Evolutionary conservation across 164 flowering plant species (phyloP).

Genomic region (Macadamia integrifolia): DNA sequence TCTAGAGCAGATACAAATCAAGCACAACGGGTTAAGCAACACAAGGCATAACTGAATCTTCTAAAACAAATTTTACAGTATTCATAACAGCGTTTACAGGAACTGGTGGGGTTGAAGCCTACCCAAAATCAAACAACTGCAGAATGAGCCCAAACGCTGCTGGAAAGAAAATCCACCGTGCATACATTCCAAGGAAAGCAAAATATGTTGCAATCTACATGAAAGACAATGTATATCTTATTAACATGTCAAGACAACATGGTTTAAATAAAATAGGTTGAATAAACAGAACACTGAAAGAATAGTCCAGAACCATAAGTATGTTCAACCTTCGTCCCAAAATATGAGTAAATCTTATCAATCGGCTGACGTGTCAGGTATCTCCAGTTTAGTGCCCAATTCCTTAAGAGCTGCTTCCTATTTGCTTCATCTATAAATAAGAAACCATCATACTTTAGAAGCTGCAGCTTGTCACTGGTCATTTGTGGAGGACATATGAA

Average conservation of each 20-base stretch:
- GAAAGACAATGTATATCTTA: no score
- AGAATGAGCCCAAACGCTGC: conserved; percentile 61
- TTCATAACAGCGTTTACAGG: background rate
- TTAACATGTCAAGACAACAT: conserved; percentile 2
- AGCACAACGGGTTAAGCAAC: conserved; percentile 3
- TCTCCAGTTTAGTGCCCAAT: conserved; percentile 83
- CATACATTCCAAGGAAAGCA: conserved; percentile 91
- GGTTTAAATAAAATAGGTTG: background rate
- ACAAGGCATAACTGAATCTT: background rate
- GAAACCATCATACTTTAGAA: conserved; percentile 7
- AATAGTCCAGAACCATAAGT: background rate
- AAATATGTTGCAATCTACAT: conserved; percentile 79
- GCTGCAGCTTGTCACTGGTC: conserved; percentile 1
- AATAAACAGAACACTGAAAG: background rate
- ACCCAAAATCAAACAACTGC: conserved; percentile 84
- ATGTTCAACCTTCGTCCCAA: conserved; percentile 68
- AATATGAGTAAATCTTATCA: conserved; percentile 81
- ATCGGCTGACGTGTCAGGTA: conserved; percentile 79
- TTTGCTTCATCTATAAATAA: conserved; percentile 54
- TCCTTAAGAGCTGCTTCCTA: conserved; percentile 71
- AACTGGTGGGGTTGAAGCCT: conserved; percentile 7
- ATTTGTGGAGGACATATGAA: conserved; percentile 4
- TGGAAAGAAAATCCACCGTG: conserved; percentile 86
- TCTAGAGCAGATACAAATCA: conserved; percentile 31
- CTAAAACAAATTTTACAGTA: background rate